A percentile compares a stretch with the other conserved stretches of the same genome.
These are phyloP conservation scores for Lachnellula subtilissima DNA, from an alignment of 2,329 filamentous ascomycete genomes.

Conservation along the genomic window DNA sequence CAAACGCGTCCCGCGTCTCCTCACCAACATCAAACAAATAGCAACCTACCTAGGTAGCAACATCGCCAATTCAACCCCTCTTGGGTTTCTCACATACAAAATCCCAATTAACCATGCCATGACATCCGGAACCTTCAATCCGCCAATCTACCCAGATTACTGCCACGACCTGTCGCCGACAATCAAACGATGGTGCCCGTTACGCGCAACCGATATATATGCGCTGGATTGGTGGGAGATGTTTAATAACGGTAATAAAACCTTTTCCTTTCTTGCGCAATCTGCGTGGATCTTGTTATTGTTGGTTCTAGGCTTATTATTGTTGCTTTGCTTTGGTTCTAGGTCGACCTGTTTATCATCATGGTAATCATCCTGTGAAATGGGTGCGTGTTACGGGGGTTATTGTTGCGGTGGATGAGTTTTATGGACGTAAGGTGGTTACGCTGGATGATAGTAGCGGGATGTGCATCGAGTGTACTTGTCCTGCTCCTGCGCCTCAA, in stretches of 20 bases:
- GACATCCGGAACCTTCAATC: constrained; percentile 37
- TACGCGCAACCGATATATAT: constrained; percentile 48
- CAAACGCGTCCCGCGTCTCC: constrained; percentile 9
- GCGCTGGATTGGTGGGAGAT: constrained; percentile 42
- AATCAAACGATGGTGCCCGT: constrained; percentile 53
- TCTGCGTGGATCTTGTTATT: not conserved
- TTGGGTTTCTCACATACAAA: not conserved
- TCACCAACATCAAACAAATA: constrained; percentile 4
- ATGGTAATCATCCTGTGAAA: constrained; percentile 69
- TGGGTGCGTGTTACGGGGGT: constrained; percentile 69
- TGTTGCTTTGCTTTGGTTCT: constrained; percentile 9
- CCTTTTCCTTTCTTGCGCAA: not conserved
- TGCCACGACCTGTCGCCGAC: constrained; percentile 61
- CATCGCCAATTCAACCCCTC: not conserved
- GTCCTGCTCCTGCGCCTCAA: constrained; percentile 12
- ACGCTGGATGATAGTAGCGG: constrained; percentile 65
- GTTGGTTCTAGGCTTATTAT: not conserved
- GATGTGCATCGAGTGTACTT: constrained; percentile 45
- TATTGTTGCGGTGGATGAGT: constrained; percentile 58
- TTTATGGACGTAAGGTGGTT: constrained; percentile 42
- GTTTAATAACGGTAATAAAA: constrained; percentile 46
- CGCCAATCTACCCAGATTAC: constrained; percentile 53
- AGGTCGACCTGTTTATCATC: constrained; percentile 59
- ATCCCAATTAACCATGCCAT: constrained; percentile 42
- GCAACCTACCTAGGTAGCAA: not conserved